Conservation (phyloP, 2,329 filamentous ascomycete species). For the Hortaea werneckii region DNA sequence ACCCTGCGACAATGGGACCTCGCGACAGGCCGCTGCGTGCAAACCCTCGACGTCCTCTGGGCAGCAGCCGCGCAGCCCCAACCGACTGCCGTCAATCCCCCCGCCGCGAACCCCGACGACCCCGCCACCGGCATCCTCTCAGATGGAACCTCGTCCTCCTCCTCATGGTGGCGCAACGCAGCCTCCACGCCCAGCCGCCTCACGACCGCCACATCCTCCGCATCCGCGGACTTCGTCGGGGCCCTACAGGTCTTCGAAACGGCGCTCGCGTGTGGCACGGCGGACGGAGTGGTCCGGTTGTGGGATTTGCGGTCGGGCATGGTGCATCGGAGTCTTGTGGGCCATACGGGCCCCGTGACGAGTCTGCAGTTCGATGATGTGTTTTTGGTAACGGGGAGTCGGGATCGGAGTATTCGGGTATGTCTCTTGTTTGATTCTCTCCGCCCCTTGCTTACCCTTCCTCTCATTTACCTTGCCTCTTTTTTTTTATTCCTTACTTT, state of each 20-base stretch:
- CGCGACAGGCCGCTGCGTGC: conserved; percentile 91
- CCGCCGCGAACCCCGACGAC: conserved; percentile 4
- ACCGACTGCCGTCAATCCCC: neutral
- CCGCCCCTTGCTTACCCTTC: conserved; percentile 5
- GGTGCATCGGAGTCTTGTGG: conserved; percentile 91
- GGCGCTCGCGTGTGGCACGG: conserved; percentile 88
- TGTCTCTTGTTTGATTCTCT: conserved; percentile 31
- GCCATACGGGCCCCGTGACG: conserved; percentile 89
- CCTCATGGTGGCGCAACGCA: conserved; percentile 28
- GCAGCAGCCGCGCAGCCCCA: conserved; percentile 70
- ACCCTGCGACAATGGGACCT: conserved; percentile 96
- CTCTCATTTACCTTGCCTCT: neutral
- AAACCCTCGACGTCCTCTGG: conserved; percentile 97
- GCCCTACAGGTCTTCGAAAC: conserved; percentile 93
- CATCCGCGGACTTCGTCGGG: conserved; percentile 81
- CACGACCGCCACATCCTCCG: conserved; percentile 10
- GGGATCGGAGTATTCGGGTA: conserved; percentile 88
- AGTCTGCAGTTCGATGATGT: conserved; percentile 93
- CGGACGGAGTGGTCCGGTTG: conserved; percentile 90
- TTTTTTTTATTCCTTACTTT: neutral
- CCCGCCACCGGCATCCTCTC: neutral
- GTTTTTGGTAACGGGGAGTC: conserved; percentile 84
- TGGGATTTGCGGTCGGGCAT: conserved; percentile 96
- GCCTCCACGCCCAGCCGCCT: conserved; percentile 46
- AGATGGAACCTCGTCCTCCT: neutral